A percentile compares a stretch with the other conserved stretches of the same genome.
These are phyloP conservation scores for Leonotis leonurus DNA, from an alignment of 257 asterid species.

Conservation along the genomic window DNA sequence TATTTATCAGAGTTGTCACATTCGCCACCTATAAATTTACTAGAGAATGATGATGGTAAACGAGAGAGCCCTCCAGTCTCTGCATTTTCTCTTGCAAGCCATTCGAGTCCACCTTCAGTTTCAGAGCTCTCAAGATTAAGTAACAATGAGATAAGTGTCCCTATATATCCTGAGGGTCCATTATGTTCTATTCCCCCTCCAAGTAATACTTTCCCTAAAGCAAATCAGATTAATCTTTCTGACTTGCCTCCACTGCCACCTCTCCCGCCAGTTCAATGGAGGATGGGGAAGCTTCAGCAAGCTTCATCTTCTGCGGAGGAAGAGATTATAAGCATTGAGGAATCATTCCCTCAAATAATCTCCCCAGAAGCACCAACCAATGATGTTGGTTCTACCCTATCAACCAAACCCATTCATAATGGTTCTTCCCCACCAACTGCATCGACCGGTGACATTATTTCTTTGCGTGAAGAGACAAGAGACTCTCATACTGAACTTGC, in stretches of 20 bases:
- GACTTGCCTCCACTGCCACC: slow-evolving; percentile 92
- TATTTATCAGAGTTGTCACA: slow-evolving; percentile 23
- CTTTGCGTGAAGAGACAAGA: slow-evolving; percentile 27
- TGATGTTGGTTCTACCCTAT: slow-evolving; percentile 13
- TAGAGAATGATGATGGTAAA: slow-evolving; percentile 23
- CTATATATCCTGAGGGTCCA: slow-evolving; percentile 25
- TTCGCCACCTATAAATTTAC: slow-evolving; percentile 12
- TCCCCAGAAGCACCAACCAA: slow-evolving; percentile 10
- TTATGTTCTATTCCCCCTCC: slow-evolving; percentile 29
- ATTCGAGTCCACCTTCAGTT: slow-evolving; percentile 17
- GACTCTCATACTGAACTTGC: slow-evolving; percentile 20
- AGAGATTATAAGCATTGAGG: slow-evolving; percentile 20
- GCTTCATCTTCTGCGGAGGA: slow-evolving; percentile 29
- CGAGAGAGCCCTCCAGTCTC: slow-evolving; percentile 13
- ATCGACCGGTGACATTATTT: slow-evolving; percentile 2
- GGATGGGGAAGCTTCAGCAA: slow-evolving; percentile 55
- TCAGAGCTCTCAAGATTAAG: slow-evolving; percentile 27
- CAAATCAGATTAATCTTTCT: slow-evolving; percentile 32
- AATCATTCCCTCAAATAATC: slow-evolving; percentile 2
- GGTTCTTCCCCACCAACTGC: slow-evolving; percentile 12
- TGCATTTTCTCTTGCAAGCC: neutral
- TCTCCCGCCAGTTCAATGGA: slow-evolving; percentile 96
- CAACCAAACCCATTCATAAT: slow-evolving; percentile 18
- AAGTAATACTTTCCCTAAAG: slow-evolving; percentile 24
- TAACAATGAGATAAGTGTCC: slow-evolving; percentile 14